Evolutionary conservation across 1,284 basidiomycete genomes (phyloP), one percentile per base, ranked within the genome.

Genomic region (Ceratobasidium sp.): DNA sequence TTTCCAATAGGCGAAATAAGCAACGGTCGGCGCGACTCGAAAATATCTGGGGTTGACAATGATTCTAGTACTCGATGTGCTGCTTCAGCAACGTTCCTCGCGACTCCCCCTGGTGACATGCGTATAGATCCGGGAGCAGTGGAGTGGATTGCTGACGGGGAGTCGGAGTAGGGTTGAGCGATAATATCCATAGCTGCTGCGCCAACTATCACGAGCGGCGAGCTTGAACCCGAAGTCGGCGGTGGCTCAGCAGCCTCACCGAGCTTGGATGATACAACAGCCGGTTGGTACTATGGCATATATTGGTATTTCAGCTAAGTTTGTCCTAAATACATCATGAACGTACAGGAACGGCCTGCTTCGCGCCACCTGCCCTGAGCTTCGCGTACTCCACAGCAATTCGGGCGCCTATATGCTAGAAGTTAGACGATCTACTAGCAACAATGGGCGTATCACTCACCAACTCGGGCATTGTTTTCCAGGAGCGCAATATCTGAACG

Each of bases 41-140:
- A 66, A 2, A 19, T 24, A 13, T 19, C 8, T 0, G 48, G 46
- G 7, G 56, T 62, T 22, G 56, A 48, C 11, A 59, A n/a, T 29
- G 39, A 27, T 69, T 74, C 24, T 6, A 74, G 56, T 5, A 54
- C 59, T 16, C 91, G 86, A 78, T 92, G 88, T 1, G 95, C 88
- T 0, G 95, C 94, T 80, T 98, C 94, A 0, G 96, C 94, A 61
- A 99, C 89, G 81, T 99, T 99, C 29, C 96, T 89, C 0, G 89
- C 96, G 2, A 99, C 98, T 14, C 98, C 98, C 1, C 98, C 98
- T 0, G 94, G 84, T 0, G 92, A 88, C 34, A 96, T 78, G 1
- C 84, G 83, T 16, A 98, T 88, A 1, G 80, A 83, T 9, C 97
- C 98, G 0, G 95, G 94, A 7, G 87, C 86, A 0, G 98, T 99